phyloP scores from a whole-genome alignment of 192 early-diverging fungal genomes.

The Phycomyces blakesleeanus region DNA sequence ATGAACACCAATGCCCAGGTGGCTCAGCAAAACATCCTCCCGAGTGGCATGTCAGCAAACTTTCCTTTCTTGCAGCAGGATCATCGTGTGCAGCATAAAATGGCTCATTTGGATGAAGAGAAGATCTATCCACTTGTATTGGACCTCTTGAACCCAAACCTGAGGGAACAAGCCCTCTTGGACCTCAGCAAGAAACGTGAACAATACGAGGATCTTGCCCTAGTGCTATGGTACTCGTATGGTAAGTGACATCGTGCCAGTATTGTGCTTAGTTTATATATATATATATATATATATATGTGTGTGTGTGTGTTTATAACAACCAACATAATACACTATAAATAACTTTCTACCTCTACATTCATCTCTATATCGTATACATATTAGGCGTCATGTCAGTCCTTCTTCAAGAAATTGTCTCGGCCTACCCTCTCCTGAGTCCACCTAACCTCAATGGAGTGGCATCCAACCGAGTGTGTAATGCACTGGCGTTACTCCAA shows the following conservation, averaged over 20 bases:
- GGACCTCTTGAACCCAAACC: conserved; percentile 72
- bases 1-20: conserved; percentile 12
- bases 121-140: conserved; percentile 86
- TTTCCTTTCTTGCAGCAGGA: conserved; percentile 26
- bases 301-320: too few relatives aligned
- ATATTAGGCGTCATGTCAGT: conserved; percentile 84
- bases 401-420: conserved; percentile 92
- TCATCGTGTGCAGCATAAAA: conserved; percentile 43
- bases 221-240: conserved; percentile 97
- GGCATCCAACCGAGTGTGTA: conserved; percentile 93
- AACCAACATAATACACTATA: too few relatives aligned
- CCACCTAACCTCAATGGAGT: conserved; percentile 84
- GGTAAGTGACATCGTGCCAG: conserved; percentile 42
- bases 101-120: conserved; percentile 64
- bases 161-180: conserved; percentile 86
- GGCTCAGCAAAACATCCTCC: conserved; percentile 1
- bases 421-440: conserved; percentile 88
- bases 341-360: too few relatives aligned
- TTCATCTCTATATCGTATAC: too few relatives aligned
- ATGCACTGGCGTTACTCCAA: conserved; percentile 92
- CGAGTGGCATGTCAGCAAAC: background rate
- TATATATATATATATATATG: too few relatives aligned
- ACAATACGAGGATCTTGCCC: conserved; percentile 91
- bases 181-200: conserved; percentile 94
- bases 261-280: too few relatives aligned